Evolutionary conservation across 1,139 yeast genomes (phyloP).

Genomic region (Scheffersomyces insectosa): DNA sequence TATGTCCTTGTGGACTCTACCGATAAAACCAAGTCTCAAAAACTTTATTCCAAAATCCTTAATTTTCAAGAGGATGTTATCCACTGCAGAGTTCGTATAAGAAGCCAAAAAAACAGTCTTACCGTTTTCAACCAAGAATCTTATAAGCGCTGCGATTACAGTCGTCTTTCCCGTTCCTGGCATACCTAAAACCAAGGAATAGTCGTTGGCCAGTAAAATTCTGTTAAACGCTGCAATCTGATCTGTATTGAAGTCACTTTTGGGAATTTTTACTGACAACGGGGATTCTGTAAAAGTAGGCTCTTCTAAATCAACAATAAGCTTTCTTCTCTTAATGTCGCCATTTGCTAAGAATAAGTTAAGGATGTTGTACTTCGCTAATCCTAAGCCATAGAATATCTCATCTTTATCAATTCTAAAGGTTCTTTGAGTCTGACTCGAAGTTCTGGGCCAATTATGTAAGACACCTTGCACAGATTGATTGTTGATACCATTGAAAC

Average conservation of each 20-base stretch:
- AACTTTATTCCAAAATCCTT: constrained; percentile 47
- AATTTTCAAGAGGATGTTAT: constrained; percentile 78
- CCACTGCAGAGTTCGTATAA: constrained; percentile 95
- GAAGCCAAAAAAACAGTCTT: constrained; percentile 78
- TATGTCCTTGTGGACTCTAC: constrained; percentile 64
- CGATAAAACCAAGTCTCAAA: constrained; percentile 56
- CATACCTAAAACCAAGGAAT: constrained; percentile 87
- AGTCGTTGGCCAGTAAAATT: constrained; percentile 69
- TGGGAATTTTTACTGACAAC: constrained; percentile 15
- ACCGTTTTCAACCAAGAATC: constrained; percentile 55
- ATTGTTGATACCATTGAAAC: constrained; percentile 43
- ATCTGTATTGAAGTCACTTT: constrained; percentile 55
- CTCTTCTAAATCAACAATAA: constrained; percentile 59
- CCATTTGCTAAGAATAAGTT: constrained; percentile 62
- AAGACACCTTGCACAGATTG: constrained; percentile 55
- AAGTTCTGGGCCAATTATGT: constrained; percentile 12
- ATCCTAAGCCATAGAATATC: constrained; percentile 69
- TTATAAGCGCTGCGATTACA: constrained; percentile 75
- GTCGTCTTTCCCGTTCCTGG: constrained; percentile 99
- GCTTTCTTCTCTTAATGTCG: constrained; percentile 50
- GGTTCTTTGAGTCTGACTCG: constrained; percentile 11
- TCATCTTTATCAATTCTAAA: constrained; percentile 84
- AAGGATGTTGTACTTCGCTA: constrained; percentile 75
- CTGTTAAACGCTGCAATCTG: constrained; percentile 69
- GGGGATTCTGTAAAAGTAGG: constrained; percentile 37